phyloP scores from a whole-genome alignment of 805 yeast species.

The Saturnispora bothae region DNA sequence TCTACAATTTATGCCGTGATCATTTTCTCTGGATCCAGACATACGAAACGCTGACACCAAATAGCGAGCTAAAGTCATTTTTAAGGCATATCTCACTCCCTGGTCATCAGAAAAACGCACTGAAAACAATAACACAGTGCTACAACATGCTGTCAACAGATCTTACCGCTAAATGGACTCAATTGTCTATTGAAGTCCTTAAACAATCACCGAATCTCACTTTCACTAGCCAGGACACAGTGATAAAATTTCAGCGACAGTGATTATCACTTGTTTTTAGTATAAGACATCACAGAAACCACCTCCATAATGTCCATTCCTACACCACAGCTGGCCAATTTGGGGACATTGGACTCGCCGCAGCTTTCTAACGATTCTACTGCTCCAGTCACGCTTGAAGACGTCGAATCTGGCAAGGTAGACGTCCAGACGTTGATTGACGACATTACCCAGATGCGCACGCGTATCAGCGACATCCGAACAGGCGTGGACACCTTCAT shows the following conservation, averaged over 20 bases:
- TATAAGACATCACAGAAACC: too few relatives aligned
- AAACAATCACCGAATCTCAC: neutral
- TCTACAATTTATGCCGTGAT: neutral
- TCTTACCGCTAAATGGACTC: neutral
- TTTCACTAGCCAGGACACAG: neutral
- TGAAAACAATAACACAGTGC: neutral
- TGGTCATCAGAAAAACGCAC: neutral
- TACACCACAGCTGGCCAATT: too few relatives aligned
- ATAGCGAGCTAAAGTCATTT: neutral
- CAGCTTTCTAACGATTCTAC: neutral
- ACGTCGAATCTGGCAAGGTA: constrained; percentile 31
- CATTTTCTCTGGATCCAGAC: constrained; percentile 6
- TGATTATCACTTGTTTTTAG: too few relatives aligned
- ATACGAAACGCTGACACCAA: neutral
- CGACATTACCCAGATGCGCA: constrained; percentile 28
- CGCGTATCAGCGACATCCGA: constrained; percentile 25
- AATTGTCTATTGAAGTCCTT: neutral
- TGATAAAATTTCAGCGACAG: neutral
- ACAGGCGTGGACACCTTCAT: constrained; percentile 31
- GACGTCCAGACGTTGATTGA: constrained; percentile 26
- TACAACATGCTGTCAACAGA: neutral
- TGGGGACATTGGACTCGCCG: neutral
- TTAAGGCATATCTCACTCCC: neutral
- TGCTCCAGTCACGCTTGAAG: constrained; percentile 25
- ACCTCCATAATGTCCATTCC: too few relatives aligned